phyloP scores from a whole-genome alignment of 1,284 basidiomycete species.

The Volvariella surrecta region DNA sequence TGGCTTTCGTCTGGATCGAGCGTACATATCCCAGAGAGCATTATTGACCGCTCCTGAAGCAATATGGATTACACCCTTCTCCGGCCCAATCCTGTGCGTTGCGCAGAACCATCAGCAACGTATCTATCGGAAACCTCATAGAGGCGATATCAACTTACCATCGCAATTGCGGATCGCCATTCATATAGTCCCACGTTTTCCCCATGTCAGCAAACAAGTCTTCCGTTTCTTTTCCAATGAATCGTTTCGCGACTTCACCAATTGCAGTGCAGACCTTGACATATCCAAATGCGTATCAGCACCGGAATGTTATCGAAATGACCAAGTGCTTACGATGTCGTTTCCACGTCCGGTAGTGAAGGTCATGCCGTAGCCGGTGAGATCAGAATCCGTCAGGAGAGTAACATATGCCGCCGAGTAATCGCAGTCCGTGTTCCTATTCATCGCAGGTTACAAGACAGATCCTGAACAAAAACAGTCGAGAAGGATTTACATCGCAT shows the following conservation, averaged over 20 bases:
- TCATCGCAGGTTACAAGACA: background rate
- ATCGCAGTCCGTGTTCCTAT: slow-evolving; percentile 89
- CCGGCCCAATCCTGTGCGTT: slow-evolving; percentile 67
- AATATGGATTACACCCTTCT: slow-evolving; percentile 83
- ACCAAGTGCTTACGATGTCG: slow-evolving; percentile 61
- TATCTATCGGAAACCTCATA: background rate
- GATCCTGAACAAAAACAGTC: background rate
- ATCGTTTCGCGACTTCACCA: slow-evolving; percentile 65
- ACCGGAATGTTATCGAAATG: background rate
- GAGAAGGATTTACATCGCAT: slow-evolving; percentile 55
- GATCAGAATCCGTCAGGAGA: slow-evolving; percentile 63
- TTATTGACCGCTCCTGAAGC: slow-evolving; percentile 78
- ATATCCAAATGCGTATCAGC: background rate
- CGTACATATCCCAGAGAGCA: slow-evolving; percentile 80
- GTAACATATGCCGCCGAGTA: slow-evolving; percentile 91
- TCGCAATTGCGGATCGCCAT: slow-evolving; percentile 81
- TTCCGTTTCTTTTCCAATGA: slow-evolving; percentile 82
- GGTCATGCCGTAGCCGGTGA: slow-evolving; percentile 89
- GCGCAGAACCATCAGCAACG: background rate
- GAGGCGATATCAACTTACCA: slow-evolving; percentile 46
- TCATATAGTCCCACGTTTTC: slow-evolving; percentile 69
- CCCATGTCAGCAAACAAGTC: slow-evolving; percentile 88
- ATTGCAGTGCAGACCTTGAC: slow-evolving; percentile 76
- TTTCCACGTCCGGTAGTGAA: slow-evolving; percentile 97
- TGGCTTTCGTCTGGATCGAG: slow-evolving; percentile 67